phyloP scores from a whole-genome alignment of 2,329 filamentous ascomycete genomes.

The Aureobasidium mangrovei region DNA sequence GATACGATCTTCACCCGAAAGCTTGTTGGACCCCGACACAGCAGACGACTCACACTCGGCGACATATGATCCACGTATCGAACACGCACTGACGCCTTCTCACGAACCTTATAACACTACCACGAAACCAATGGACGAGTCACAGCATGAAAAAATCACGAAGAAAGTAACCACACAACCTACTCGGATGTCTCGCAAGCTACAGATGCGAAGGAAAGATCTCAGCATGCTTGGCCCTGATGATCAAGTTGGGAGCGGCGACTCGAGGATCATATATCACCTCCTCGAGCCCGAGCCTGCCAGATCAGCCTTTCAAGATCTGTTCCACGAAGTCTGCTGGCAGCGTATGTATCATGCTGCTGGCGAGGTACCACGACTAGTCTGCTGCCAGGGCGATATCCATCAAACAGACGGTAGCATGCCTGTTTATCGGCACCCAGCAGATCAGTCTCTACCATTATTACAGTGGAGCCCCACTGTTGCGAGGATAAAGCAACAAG shows the following conservation, averaged over 20 bases:
- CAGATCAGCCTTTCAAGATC: constrained; percentile 56
- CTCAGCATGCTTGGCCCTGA: constrained; percentile 35
- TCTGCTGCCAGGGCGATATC: constrained; percentile 76
- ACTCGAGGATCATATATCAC: constrained; percentile 65
- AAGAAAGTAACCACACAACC: neutral
- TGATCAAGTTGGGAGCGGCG: constrained; percentile 56
- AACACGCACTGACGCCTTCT: neutral
- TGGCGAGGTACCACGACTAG: constrained; percentile 81
- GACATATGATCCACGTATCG: neutral
- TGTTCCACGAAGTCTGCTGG: constrained; percentile 73
- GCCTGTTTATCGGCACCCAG: constrained; percentile 90
- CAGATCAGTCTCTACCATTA: constrained; percentile 76
- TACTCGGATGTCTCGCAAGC: neutral
- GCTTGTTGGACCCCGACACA: neutral
- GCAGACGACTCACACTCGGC: neutral
- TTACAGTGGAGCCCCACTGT: constrained; percentile 68
- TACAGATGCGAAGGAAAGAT: neutral
- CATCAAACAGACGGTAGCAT: constrained; percentile 63
- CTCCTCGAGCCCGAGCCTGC: constrained; percentile 50
- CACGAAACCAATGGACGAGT: neutral
- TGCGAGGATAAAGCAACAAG: constrained; percentile 54
- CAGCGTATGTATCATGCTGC: constrained; percentile 87
- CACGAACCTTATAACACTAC: neutral
- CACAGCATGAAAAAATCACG: neutral
- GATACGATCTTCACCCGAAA: neutral